phyloP scores from a whole-genome alignment of 495 filamentous ascomycete genomes.

The Melanomma pulvis-pyrius region DNA sequence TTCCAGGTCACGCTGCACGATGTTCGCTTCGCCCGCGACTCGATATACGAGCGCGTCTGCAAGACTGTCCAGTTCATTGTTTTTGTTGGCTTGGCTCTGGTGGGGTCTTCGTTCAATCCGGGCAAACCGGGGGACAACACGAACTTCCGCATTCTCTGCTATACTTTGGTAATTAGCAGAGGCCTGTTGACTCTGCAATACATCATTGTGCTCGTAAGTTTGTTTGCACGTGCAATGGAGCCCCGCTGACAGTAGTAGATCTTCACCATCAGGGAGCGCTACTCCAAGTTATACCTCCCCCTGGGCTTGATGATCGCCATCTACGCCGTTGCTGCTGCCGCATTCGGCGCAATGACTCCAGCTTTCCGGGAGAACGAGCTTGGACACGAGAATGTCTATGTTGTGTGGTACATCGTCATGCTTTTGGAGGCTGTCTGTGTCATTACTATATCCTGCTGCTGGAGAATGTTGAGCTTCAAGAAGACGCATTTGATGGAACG shows the following conservation, averaged over 20 bases:
- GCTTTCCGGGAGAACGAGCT: slow-evolving; percentile 15
- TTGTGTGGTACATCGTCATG: slow-evolving; percentile 39
- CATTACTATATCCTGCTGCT: slow-evolving; percentile 30
- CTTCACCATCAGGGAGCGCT: slow-evolving; percentile 10
- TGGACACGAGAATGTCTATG: slow-evolving; percentile 20
- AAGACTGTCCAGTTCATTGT: slow-evolving; percentile 38
- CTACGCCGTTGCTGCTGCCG: slow-evolving; percentile 18
- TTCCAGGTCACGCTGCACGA: slow-evolving; percentile 37
- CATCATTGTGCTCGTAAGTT: slow-evolving; percentile 25
- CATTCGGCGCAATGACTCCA: slow-evolving; percentile 34
- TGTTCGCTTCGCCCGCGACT: slow-evolving; percentile 38
- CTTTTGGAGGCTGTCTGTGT: slow-evolving; percentile 23
- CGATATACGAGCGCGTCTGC: slow-evolving; percentile 34
- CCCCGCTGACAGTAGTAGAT: background rate
- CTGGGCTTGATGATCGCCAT: slow-evolving; percentile 25
- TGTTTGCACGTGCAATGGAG: background rate
- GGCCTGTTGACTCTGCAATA: slow-evolving; percentile 30
- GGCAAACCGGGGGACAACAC: slow-evolving; percentile 21
- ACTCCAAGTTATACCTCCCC: slow-evolving; percentile 31
- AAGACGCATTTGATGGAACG: slow-evolving; percentile 40
- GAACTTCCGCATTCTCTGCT: slow-evolving; percentile 39
- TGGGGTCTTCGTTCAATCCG: slow-evolving; percentile 34
- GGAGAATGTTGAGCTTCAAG: slow-evolving; percentile 40
- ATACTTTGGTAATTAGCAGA: slow-evolving; percentile 36
- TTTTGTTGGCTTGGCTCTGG: slow-evolving; percentile 35